These are phyloP conservation scores for Hysterium pulicare DNA, from an alignment of 2,329 filamentous ascomycete genomes.

Conservation along the genomic window DNA sequence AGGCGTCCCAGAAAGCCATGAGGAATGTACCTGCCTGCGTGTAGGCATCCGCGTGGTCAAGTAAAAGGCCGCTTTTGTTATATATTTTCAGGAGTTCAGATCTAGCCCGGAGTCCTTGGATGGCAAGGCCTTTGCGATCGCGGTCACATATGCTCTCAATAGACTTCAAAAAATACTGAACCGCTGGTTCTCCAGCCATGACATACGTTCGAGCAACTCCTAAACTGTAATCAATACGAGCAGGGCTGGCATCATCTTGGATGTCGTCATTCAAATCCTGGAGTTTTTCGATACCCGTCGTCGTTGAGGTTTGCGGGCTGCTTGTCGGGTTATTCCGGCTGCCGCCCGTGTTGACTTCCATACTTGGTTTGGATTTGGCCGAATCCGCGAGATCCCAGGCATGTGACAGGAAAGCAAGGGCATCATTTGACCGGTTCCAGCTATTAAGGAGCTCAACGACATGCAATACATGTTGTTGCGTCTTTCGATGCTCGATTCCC, in stretches of 20 bases:
- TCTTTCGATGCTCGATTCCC: neutral
- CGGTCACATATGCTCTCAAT: neutral
- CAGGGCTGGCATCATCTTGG: neutral
- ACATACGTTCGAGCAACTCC: neutral
- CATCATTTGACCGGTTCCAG: neutral
- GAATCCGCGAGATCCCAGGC: neutral
- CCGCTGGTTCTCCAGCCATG: neutral
- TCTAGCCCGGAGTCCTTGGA: neutral
- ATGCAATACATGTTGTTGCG: slow-evolving; percentile 1
- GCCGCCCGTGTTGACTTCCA: neutral
- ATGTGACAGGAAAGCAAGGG: slow-evolving; percentile 1
- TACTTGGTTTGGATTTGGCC: no score
- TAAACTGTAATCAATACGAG: neutral
- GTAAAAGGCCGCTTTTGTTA: neutral
- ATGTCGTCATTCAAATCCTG: neutral
- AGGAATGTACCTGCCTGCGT: neutral
- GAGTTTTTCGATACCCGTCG: no score
- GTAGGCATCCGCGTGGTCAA: neutral
- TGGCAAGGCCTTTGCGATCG: neutral
- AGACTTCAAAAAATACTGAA: neutral
- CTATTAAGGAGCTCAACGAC: neutral
- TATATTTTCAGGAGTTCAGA: neutral
- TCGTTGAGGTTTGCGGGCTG: no score
- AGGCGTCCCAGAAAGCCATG: neutral
- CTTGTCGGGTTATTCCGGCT: neutral